Base-by-base conservation (phyloP, 2,329 filamentous ascomycete species). In the Cercospora zeae-maydis region DNA sequence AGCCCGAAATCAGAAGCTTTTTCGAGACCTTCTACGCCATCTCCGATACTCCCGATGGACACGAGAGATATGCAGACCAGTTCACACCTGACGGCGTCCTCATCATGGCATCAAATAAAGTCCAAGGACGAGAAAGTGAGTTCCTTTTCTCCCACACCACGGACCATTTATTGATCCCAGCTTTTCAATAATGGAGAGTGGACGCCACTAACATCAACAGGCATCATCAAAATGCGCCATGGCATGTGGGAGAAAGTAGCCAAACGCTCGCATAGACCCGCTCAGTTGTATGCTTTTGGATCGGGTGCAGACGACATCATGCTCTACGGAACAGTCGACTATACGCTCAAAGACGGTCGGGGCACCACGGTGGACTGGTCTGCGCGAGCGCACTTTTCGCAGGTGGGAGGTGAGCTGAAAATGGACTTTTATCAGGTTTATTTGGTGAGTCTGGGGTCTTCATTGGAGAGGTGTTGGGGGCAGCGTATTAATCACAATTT, bases 341-440 rank as follows among this genome's bases (percentile, higher is more conserved):
- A 84, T 72, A 77, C 70, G 13, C 69, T 85, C 59, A 84, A 83
- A 69, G 80, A 81, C 69, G 83, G 82, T 14, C 77, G 76, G 30
- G 75, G 77, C 56, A 70, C 70, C 5, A 70, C 70, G 1, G 71
- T 84, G 3, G 82, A 84, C 10, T 87, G 84, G 84, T 81, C 82
- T 16, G 84, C 79, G 57, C 76, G 82, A 64, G 84, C 82, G 3
- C 77, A 82, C 58, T 78, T 88, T 49, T 74, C 78, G 30, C 80
- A 82, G 5, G 76, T 77, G 24, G 79, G 82, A 51, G 84, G 81
- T 3, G 79, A 78, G 66, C 81, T 85, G 71, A 84, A 79, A 73
- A 78, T 84, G 76, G 74, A 77, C 31, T 82, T 80, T 65, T 84
- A 85, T 71, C 82, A 84, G 70, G 81, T 84, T 5, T 84, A 83